Conservation (phyloP, 176 grass and related monocot species). For the Urochloa ruziziensis region DNA sequence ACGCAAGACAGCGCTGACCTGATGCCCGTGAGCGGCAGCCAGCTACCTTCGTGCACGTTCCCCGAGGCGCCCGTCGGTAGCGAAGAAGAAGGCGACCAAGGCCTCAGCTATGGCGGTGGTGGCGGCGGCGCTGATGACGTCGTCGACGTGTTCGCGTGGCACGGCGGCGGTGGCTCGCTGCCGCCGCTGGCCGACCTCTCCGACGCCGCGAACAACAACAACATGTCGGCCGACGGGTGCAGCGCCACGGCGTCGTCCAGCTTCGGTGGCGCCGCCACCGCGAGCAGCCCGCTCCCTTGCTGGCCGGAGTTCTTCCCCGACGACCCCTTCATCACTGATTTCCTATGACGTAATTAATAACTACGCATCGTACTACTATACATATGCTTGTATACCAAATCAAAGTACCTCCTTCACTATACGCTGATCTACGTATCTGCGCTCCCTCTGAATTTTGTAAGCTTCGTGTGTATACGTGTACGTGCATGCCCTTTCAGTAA, state of each 20-base stretch:
- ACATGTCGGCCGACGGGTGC: constrained; percentile 24
- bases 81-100: neutral
- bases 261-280: constrained; percentile 23
- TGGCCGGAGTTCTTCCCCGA: constrained; percentile 79
- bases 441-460: constrained; percentile 19
- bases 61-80: constrained; percentile 37
- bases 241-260: constrained; percentile 41
- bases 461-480: neutral
- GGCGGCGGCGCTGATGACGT: neutral
- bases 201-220: constrained; percentile 18
- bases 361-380: neutral
- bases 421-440: neutral
- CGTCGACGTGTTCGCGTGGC: neutral
- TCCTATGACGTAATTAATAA: constrained; percentile 37
- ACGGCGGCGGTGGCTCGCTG: constrained; percentile 26
- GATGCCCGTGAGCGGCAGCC: neutral
- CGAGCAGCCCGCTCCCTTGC: constrained; percentile 34
- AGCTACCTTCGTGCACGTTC: constrained; percentile 33
- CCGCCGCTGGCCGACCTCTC: constrained; percentile 65
- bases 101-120: constrained; percentile 15
- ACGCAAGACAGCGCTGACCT: neutral
- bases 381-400: neutral
- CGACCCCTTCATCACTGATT: constrained; percentile 60
- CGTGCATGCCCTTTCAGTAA: constrained; percentile 1
- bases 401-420: neutral